Evolutionary conservation across 1,284 basidiomycete species (phyloP), one percentile per base, ranked within the genome.

Genomic region (Leucoagaricus sp.): DNA sequence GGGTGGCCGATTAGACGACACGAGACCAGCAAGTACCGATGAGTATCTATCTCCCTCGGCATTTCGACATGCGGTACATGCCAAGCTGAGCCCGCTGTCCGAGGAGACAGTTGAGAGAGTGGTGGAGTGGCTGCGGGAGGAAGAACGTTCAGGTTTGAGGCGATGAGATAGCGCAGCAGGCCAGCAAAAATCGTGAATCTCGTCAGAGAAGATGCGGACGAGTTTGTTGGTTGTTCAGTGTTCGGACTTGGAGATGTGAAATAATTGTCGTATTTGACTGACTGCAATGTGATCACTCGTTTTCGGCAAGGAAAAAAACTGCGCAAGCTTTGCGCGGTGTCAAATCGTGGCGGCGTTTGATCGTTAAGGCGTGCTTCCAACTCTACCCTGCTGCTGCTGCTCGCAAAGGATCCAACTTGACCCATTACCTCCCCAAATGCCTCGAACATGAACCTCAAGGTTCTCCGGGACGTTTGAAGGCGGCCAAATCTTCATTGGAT

Each of bases 401-500:
- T 41, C 49, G 25, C 42, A 47, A 25, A 50, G 41, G 17, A 57
- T 57, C 55, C 55, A 57, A 40, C 55, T 57, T 19, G 55, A 40
- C 17, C 55, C 55, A 23, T 31, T 41, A n/a, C 55, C 55, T 26
- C 23, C 55, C 55, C 55, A 57, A 21, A 51, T 29, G 40, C 23
- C 29, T 4, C 19, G 44, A 19, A 51, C n/a, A 31, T 28, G 49
- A 33, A 21, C 4, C 13, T 45, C 33, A 17, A 40, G 6, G 23
- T 34, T 31, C 12, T 52, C 26, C n/a, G 53, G 44, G 9, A 38
- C 26, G 9, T 31, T 55, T 26, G 29, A 33, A 38, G 58, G 40
- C 10, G 69, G 80, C 83, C 84, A 89, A n/a, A 89, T 64, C 53
- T 74, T 77, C 2, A 70, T 62, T 12, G 85, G 85, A 19, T 71